Base-by-base conservation (phyloP, 345 rosid species). In the Eucalyptus pauciflora region DNA sequence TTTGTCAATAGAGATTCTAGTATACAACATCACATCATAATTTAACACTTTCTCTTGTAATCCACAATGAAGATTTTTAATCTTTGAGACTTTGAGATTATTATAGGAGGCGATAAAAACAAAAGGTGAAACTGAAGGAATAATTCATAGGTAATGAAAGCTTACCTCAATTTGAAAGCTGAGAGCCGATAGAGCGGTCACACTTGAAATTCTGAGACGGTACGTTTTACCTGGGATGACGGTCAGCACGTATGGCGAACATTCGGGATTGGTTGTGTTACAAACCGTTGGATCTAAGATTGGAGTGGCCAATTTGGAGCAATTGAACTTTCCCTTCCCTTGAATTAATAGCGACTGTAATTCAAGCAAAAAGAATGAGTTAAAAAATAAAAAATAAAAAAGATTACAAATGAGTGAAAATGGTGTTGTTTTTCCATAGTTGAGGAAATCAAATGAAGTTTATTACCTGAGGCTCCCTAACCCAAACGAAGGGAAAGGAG, bases 101-200 rank as follows among this genome's bases (percentile, higher is more conserved):
- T 8, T 16, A 67, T 1, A 31, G 43, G 41, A 31, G 79, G 43
- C 3, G 3, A 31, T 31, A 37, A 31, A 31, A 31, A 31, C 17
- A 15, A 67, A 29, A 62, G 7, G n/a, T 11, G 2, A 67, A 31
- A 16, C 20, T 18, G 1, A 33, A 16, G 79, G 12, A 17, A 31
- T 67, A 16, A 67, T 67, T 67, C 3, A 2, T 31, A 15, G 43
- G 46, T 16, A 12, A 43, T 60, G 6, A 56, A 13, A 49, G 50
- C 22, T 60, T 89, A 93, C 97, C 97, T 96, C 95, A 8, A 94
- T 92, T 86, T 96, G 97, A 92, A 96, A 97, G 76, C 94, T 97
- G 10, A 96, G 96, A 43, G 97, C 98, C 4, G 99, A 94, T 11
- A 95, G 91, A 79, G 96, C 89, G 31, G 97, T 96, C 88, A 96